Percentiles rank a stretch among this genome's conserved stretches.
phyloP scores from a whole-genome alignment of 495 filamentous ascomycete genomes.

The Aspergillus sparsus region DNA sequence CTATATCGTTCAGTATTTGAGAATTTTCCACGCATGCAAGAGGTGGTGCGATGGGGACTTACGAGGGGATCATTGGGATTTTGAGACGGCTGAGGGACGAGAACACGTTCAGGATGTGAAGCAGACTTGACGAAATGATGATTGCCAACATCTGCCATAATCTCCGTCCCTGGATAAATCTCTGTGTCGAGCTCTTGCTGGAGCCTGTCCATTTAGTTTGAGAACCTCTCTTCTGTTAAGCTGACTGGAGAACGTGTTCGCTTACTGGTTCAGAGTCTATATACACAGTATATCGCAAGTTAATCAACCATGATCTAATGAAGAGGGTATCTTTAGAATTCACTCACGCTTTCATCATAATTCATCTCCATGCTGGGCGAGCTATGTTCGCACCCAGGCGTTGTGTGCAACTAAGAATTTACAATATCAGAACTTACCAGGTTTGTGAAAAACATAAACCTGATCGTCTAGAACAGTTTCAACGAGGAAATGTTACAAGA shows the following conservation, averaged over 20 bases:
- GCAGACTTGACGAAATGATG: slow-evolving; percentile 62
- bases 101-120: slow-evolving; percentile 40
- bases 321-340: background rate
- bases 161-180: slow-evolving; percentile 63
- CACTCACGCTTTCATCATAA: slow-evolving; percentile 37
- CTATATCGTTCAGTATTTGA: slow-evolving; percentile 18
- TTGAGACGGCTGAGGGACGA: slow-evolving; percentile 56
- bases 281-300: slow-evolving; percentile 19
- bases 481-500: too few relatives aligned
- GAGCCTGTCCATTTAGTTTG: slow-evolving; percentile 25
- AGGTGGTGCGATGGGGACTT: background rate
- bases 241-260: background rate
- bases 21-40: background rate
- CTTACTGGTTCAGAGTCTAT: slow-evolving; percentile 34
- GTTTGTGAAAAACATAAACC: background rate
- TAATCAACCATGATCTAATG: background rate
- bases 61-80: slow-evolving; percentile 50
- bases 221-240: background rate
- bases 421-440: background rate
- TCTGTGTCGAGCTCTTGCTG: slow-evolving; percentile 54
- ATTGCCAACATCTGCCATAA: slow-evolving; percentile 60
- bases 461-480: too few relatives aligned
- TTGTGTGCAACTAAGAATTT: background rate
- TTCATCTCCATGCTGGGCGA: slow-evolving; percentile 43
- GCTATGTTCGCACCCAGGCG: background rate